Evolutionary conservation across 208 protist genomes (phyloP).

Genomic region (Leishmania turanica): DNA sequence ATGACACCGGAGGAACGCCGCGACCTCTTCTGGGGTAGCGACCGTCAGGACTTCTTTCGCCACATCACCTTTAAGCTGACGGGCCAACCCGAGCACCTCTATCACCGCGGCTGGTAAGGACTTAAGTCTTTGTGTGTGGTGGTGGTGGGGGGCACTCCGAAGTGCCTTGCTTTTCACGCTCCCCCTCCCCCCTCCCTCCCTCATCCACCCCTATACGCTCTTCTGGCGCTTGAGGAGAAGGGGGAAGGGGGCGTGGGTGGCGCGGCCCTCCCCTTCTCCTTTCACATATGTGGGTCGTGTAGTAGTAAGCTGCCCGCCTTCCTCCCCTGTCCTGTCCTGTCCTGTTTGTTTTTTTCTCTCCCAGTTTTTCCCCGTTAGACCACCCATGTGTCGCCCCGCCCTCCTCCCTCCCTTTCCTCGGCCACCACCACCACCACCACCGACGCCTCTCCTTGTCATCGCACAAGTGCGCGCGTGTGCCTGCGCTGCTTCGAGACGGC

Average conservation of each 20-base stretch:
- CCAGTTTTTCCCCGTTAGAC: background rate
- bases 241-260: background rate
- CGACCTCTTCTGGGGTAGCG: conserved; percentile 87
- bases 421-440: background rate
- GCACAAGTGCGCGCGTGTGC: background rate
- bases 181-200: background rate
- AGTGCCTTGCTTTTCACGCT: background rate
- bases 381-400: too few species aligned
- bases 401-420: background rate
- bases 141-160: background rate
- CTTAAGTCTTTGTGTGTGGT: background rate
- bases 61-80: conserved; percentile 73
- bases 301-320: background rate
- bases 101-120: conserved; percentile 88
- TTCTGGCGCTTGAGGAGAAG: background rate
- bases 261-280: too few species aligned
- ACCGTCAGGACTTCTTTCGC: conserved; percentile 90
- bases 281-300: background rate
- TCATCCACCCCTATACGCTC: background rate
- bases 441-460: background rate
- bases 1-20: conserved; percentile 88
- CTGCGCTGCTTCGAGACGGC: background rate
- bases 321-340: too few species aligned
- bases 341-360: too few species aligned
- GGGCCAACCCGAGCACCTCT: conserved; percentile 85